These are phyloP conservation scores for Lentinula sp. DNA, from an alignment of 768 basidiomycete genomes.

Conservation along the genomic window DNA sequence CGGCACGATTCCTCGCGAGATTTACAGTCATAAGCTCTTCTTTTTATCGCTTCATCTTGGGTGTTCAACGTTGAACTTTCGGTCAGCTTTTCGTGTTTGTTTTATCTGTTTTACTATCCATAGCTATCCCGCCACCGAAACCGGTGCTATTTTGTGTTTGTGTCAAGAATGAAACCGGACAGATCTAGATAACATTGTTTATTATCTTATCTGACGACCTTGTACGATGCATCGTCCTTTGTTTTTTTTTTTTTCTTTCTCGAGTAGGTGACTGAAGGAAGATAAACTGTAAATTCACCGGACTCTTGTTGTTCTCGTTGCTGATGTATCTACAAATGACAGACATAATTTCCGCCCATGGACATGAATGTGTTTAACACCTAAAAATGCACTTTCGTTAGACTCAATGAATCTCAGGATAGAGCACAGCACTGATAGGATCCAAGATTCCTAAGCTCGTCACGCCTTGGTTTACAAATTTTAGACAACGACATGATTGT, in stretches of 20 bases:
- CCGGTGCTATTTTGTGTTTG: background rate
- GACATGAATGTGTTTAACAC: too few relatives aligned
- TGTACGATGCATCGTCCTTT: slow-evolving; percentile 3
- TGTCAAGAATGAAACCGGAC: background rate
- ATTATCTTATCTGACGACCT: background rate
- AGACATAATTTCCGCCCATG: background rate
- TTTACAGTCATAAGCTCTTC: slow-evolving; percentile 1
- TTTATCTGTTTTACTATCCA: background rate
- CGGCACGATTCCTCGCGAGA: slow-evolving; percentile 12
- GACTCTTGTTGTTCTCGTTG: background rate
- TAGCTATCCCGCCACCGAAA: background rate
- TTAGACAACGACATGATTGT: too few relatives aligned
- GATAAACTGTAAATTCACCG: background rate
- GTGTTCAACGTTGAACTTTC: background rate
- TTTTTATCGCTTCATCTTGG: background rate
- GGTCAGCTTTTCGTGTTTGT: background rate
- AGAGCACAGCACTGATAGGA: too few relatives aligned
- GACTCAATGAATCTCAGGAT: too few relatives aligned
- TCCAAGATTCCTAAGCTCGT: too few relatives aligned
- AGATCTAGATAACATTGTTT: too few relatives aligned
- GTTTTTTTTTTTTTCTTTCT: background rate
- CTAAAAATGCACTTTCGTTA: too few relatives aligned
- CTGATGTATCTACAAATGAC: background rate
- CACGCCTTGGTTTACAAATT: too few relatives aligned
- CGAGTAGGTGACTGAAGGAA: background rate